Percentiles rank a stretch among this genome's conserved stretches.
Evolutionary conservation across 2,329 filamentous ascomycete genomes (phyloP).

Genomic region (Penicillium occitanis): DNA sequence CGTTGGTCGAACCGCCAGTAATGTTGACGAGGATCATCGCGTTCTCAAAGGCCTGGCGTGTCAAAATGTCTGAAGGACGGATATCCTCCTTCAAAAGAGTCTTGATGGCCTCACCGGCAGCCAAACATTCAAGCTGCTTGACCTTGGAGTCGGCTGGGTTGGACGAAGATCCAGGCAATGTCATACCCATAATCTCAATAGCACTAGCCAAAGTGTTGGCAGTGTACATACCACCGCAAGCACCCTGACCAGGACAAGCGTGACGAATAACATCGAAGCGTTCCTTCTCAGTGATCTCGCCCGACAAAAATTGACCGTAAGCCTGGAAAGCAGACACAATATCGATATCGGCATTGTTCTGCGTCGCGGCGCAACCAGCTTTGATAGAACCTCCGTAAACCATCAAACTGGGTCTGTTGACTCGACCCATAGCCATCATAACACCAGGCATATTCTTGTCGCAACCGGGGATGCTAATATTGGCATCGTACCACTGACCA

Average conservation of each 20-base stretch:
- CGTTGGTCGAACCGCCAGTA: conserved; percentile 81
- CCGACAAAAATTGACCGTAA: conserved; percentile 90
- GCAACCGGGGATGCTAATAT: conserved; percentile 93
- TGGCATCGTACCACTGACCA: conserved; percentile 97
- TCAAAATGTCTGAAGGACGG: conserved; percentile 73
- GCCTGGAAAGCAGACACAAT: conserved; percentile 98
- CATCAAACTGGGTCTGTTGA: conserved; percentile 95
- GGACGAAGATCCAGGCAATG: conserved; percentile 77
- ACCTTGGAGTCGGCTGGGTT: conserved; percentile 71
- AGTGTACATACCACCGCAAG: conserved; percentile 84
- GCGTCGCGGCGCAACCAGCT: conserved; percentile 77
- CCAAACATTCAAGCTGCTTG: conserved; percentile 72
- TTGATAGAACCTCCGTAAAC: conserved; percentile 95
- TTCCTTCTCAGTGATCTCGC: conserved; percentile 85
- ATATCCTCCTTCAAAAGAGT: conserved; percentile 75
- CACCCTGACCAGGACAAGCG: conserved; percentile 80
- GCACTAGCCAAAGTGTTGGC: conserved; percentile 75
- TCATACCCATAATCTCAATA: conserved; percentile 72
- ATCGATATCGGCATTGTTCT: conserved; percentile 75
- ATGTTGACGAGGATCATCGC: conserved; percentile 82
- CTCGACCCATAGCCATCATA: conserved; percentile 86
- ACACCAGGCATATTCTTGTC: conserved; percentile 99
- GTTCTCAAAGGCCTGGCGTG: conserved; percentile 77
- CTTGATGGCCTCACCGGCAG: conserved; percentile 70
- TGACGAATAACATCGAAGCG: conserved; percentile 93